These are phyloP conservation scores for Fusarium keratoplasticum DNA, from an alignment of 2,329 filamentous ascomycete species.

Conservation along the genomic window DNA sequence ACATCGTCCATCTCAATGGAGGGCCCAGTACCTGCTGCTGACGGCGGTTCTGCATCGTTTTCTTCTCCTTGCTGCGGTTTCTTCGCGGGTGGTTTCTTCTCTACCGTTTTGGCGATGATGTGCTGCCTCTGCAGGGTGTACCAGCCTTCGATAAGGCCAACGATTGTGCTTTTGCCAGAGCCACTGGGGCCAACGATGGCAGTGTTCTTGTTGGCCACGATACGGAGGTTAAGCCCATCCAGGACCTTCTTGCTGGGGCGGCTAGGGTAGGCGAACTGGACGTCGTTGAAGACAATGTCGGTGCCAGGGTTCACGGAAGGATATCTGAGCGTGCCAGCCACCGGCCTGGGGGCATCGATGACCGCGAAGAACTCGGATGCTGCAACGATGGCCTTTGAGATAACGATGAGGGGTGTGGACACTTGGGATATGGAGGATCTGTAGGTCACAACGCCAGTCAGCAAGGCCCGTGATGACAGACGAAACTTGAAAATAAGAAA, in stretches of 20 bases:
- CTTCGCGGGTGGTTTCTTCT: too few relatives aligned
- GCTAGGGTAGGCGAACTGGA: constrained; percentile 75
- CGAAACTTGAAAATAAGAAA: background rate
- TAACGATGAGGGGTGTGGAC: constrained; percentile 46
- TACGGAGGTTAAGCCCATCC: constrained; percentile 62
- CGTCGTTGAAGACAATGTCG: constrained; percentile 55
- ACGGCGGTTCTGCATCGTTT: too few relatives aligned
- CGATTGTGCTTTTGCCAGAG: constrained; percentile 75
- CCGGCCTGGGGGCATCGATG: constrained; percentile 40
- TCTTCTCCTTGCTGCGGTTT: too few relatives aligned
- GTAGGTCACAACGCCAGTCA: too few relatives aligned
- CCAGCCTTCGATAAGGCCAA: constrained; percentile 75
- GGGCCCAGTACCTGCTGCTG: too few relatives aligned
- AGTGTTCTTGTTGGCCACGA: constrained; percentile 70
- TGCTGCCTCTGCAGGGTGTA: constrained; percentile 51
- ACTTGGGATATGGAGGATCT: too few relatives aligned
- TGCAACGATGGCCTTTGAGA: constrained; percentile 45
- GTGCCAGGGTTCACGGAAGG: constrained; percentile 39
- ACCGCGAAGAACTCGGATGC: constrained; percentile 48
- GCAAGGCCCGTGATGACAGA: background rate
- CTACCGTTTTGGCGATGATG: too few relatives aligned
- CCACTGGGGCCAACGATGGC: constrained; percentile 75
- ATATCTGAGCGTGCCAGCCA: constrained; percentile 15
- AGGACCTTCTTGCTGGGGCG: constrained; percentile 68
- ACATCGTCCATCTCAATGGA: too few relatives aligned